These are phyloP conservation scores for Zymoseptoria tritici DNA, from an alignment of 2,329 filamentous ascomycete species.

Conservation along the genomic window DNA sequence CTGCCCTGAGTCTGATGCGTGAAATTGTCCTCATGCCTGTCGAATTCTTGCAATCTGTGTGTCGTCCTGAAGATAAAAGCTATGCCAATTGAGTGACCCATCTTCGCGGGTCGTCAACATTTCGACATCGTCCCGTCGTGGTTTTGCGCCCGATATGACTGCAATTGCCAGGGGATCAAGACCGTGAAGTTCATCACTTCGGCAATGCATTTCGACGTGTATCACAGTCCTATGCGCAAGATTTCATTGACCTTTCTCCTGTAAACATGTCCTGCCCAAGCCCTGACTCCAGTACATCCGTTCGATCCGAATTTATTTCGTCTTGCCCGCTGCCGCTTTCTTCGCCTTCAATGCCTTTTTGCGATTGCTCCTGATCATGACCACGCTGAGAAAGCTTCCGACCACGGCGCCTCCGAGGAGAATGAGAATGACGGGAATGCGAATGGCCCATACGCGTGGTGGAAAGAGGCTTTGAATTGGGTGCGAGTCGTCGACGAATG, in stretches of 20 bases:
- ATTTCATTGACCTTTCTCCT: not conserved
- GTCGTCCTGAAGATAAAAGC: too few relatives aligned
- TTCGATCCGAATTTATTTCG: slow-evolving; percentile 40
- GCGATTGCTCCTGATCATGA: slow-evolving; percentile 98
- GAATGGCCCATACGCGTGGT: slow-evolving; percentile 96
- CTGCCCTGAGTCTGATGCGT: not conserved
- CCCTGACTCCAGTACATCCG: not conserved
- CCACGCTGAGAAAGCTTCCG: slow-evolving; percentile 87
- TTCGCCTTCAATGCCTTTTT: slow-evolving; percentile 94
- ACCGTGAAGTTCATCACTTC: not conserved
- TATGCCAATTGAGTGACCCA: too few relatives aligned
- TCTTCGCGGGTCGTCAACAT: too few relatives aligned
- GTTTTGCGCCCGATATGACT: too few relatives aligned
- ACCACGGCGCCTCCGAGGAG: slow-evolving; percentile 88
- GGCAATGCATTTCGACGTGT: not conserved
- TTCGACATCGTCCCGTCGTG: too few relatives aligned
- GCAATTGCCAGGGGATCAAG: not conserved
- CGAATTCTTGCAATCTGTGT: not conserved
- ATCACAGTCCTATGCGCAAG: not conserved
- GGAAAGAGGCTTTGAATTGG: slow-evolving; percentile 92
- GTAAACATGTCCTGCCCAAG: not conserved
- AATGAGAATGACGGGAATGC: slow-evolving; percentile 93
- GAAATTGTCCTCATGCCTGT: not conserved
- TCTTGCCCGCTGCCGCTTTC: slow-evolving; percentile 59
- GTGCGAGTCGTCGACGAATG: slow-evolving; percentile 93